Evolutionary conservation across 768 basidiomycete genomes (phyloP).

Genomic region (Infundibulicybe gibba): DNA sequence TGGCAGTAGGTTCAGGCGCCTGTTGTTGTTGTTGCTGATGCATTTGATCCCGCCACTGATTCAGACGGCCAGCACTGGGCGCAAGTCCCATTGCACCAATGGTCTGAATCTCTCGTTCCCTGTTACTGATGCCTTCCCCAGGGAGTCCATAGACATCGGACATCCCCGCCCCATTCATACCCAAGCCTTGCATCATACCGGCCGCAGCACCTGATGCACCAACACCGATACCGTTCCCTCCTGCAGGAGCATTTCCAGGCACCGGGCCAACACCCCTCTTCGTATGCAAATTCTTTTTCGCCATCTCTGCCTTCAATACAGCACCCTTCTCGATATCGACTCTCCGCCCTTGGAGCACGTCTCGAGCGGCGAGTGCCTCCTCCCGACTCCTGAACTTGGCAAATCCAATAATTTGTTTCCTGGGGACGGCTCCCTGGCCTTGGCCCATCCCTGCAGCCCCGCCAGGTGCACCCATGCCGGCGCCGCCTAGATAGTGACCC

Average conservation of each 20-base stretch:
- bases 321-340: constrained; percentile 93
- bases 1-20: not conserved
- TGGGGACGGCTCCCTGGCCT: constrained; percentile 37
- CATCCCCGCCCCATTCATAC: constrained; percentile 20
- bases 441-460: constrained; percentile 28
- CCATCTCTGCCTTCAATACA: constrained; percentile 97
- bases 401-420: constrained; percentile 98
- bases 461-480: constrained; percentile 13
- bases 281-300: constrained; percentile 98
- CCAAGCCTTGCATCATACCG: constrained; percentile 14
- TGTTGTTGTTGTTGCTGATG: constrained; percentile 7
- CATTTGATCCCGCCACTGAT: constrained; percentile 32
- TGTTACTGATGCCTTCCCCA: constrained; percentile 26
- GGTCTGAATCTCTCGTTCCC: constrained; percentile 46
- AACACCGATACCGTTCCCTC: constrained; percentile 14
- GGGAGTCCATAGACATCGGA: constrained; percentile 8
- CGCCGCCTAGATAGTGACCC: constrained; percentile 27
- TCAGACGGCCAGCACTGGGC: constrained; percentile 24
- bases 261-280: constrained; percentile 84
- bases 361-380: constrained; percentile 85
- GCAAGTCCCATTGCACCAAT: constrained; percentile 46
- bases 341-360: constrained; percentile 82
- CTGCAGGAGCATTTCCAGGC: constrained; percentile 21
- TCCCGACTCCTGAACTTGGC: constrained; percentile 89
- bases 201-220: constrained; percentile 15